Evolutionary conservation across 768 basidiomycete genomes (phyloP).

Genomic region (Tylopilus sp.): DNA sequence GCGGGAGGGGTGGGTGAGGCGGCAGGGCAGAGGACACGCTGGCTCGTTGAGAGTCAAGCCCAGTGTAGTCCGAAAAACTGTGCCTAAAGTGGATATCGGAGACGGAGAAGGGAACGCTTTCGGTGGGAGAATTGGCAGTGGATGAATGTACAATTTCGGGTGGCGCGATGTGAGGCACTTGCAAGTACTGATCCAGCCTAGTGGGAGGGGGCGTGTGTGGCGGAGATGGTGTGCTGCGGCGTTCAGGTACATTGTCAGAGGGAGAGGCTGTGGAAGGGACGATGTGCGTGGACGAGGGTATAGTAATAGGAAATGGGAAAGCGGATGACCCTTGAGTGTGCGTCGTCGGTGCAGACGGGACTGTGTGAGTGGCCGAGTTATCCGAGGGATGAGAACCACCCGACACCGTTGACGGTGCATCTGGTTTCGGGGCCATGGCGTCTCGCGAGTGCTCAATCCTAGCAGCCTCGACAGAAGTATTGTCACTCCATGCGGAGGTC

Average conservation of each 20-base stretch:
- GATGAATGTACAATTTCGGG: conserved; percentile 30
- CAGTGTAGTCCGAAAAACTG: conserved; percentile 32
- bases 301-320: conserved; percentile 46
- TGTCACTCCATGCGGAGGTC: conserved; percentile 15
- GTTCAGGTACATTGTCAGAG: conserved; percentile 14
- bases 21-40: conserved; percentile 37
- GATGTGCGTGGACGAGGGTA: conserved; percentile 41
- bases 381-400: conserved; percentile 28
- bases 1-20: conserved; percentile 42
- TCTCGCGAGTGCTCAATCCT: conserved; percentile 20
- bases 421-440: conserved; percentile 21
- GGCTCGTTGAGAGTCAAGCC: conserved; percentile 30
- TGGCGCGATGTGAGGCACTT: conserved; percentile 16
- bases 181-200: conserved; percentile 23
- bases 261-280: conserved; percentile 20
- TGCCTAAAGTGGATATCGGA: conserved; percentile 51
- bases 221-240: conserved; percentile 16
- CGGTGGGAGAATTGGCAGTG: conserved; percentile 46
- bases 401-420: conserved; percentile 33
- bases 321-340: conserved; percentile 25
- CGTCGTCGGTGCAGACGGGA: conserved; percentile 19
- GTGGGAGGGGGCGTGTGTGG: conserved; percentile 12
- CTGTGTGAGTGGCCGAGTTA: conserved; percentile 15
- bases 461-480: conserved; percentile 15
- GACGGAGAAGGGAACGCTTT: conserved; percentile 55